phyloP scores from a whole-genome alignment of 306 rosid species.

The Herpetospermum pedunculosum region DNA sequence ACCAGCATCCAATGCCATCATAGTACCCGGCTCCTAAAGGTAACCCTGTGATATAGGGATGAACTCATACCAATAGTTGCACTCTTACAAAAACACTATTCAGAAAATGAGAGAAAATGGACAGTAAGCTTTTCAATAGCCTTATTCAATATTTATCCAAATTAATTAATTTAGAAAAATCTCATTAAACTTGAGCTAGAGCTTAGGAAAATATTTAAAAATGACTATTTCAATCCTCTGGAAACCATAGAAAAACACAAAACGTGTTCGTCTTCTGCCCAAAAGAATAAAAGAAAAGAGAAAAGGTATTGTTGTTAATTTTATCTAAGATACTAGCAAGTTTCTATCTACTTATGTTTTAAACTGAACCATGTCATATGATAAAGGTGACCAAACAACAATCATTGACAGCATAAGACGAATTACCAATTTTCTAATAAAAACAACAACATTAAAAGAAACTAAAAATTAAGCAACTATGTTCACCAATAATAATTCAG shows the following conservation, averaged over 20 bases:
- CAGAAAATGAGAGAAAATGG: neutral
- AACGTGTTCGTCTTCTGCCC: neutral
- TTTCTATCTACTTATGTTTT: neutral
- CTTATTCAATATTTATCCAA: neutral
- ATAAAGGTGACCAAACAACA: neutral
- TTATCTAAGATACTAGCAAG: neutral
- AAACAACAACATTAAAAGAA: neutral
- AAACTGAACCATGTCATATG: neutral
- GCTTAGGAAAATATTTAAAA: neutral
- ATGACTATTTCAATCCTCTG: neutral
- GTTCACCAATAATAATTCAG: neutral
- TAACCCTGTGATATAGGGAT: neutral
- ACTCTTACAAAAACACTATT: neutral
- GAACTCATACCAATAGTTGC: neutral
- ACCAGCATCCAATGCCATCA: neutral
- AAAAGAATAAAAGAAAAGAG: neutral
- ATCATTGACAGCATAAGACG: neutral
- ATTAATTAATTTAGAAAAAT: neutral
- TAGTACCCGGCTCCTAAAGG: neutral
- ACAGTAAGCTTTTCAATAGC: neutral
- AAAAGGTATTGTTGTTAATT: neutral
- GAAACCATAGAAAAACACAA: neutral
- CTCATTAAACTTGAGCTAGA: neutral
- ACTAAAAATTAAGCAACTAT: conserved; percentile 1
- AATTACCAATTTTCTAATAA: neutral